Base-by-base conservation (phyloP, 1,284 basidiomycete genomes). In the Trichosporon sp. region DNA sequence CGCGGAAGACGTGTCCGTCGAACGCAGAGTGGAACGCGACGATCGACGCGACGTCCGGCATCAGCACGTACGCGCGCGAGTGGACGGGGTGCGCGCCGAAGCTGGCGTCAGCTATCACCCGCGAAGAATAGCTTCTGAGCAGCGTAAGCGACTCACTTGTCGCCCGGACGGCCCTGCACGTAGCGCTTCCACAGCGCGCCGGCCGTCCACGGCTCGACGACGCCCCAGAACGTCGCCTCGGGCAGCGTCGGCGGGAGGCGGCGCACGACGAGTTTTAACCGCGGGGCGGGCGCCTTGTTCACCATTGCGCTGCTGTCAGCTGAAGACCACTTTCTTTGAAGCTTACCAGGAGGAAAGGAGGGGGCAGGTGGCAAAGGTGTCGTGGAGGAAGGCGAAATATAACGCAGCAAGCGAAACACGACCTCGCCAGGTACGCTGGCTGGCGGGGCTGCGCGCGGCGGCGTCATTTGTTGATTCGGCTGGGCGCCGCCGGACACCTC, bases 11-110 rank as follows among this genome's bases (percentile, higher is more conserved):
- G 85, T 98, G 95, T 0, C 95, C 95, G 77, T 98, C 93, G 76
- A 94, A 99, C 25, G 88, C 92, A 25, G 86, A 85, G 77, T 92
- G 91, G 76, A 99, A 98, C 1, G 83, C 81, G 5, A 91, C 87
- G 11, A 98, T 84, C 3, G 86, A 83, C 15, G 91, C 90, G 47
- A 90, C 87, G 31, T 85, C 87, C 83, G 88, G 90, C 87, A 98
- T 98, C 4, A 91, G 89, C 68, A 98, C 90, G 80, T 98, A 98
- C 12, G 96, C 96, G 31, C 95, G 88, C 32, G 95, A 95, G 23
- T 89, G 87, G 8, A 92, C 83, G 65, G 90, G 91, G 83, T 94
- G 92, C 83, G 91, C 91, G 83, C 91, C 82, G 35, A 76, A 75
- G 5, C 80, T 82, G 64, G 7, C 4, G 68, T 89, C 79, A 89